Conservation (phyloP, 495 filamentous ascomycete species). For the Penicillium odoratum region DNA sequence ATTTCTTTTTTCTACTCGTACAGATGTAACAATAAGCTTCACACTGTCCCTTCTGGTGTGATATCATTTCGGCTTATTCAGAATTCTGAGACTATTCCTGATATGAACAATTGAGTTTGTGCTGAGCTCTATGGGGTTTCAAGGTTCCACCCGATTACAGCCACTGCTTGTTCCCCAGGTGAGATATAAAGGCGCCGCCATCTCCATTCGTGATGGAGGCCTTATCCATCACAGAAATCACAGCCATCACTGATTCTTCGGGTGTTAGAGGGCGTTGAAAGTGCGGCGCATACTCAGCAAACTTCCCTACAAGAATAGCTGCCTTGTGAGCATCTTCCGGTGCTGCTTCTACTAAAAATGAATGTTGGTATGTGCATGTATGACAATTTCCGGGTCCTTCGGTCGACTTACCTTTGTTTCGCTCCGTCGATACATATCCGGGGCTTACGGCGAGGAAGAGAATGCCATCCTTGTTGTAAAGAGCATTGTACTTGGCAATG, state of each 20-base stretch:
- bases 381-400: background rate
- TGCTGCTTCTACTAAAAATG: slow-evolving; percentile 29
- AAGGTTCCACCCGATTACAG: slow-evolving; percentile 8
- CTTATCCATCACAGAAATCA: slow-evolving; percentile 41
- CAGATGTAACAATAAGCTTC: no score
- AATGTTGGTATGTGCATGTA: background rate
- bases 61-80: no score
- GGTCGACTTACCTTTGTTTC: slow-evolving; percentile 15
- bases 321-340: slow-evolving; percentile 35
- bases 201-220: slow-evolving; percentile 49
- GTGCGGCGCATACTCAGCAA: slow-evolving; percentile 46
- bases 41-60: no score
- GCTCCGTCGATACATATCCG: slow-evolving; percentile 45
- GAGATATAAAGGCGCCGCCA: slow-evolving; percentile 55
- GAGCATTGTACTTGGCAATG: slow-evolving; percentile 49
- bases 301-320: slow-evolving; percentile 29
- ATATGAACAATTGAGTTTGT: no score
- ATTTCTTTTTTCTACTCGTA: no score
- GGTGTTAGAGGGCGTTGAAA: slow-evolving; percentile 48
- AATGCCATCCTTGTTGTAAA: slow-evolving; percentile 52
- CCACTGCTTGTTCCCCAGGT: slow-evolving; percentile 56
- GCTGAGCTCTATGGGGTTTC: background rate
- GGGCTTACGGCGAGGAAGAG: slow-evolving; percentile 52
- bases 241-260: slow-evolving; percentile 39
- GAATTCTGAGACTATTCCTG: no score